Conservation (phyloP, 73 alveolate species). For the Uronychia binucleata region DNA sequence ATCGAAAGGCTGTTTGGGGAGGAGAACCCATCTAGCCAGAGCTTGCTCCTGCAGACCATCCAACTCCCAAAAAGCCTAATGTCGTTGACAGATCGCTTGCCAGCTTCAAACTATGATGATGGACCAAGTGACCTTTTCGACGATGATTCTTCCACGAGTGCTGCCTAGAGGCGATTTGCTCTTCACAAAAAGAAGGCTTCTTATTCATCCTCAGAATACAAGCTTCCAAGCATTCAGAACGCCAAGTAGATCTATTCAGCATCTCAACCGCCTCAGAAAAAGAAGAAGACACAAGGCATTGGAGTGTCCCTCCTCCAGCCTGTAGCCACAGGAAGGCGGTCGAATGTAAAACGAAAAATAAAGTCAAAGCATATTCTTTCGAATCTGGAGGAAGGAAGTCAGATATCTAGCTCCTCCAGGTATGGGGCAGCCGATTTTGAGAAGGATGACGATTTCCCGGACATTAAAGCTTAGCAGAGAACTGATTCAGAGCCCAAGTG, state of each 20-base stretch:
- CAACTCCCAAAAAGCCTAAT: conserved; percentile 36
- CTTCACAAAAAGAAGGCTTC: background rate
- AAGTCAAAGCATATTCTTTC: background rate
- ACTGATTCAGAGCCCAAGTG: no score
- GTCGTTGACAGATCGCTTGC: conserved; percentile 38
- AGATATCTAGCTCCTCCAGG: background rate
- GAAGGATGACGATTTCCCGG: background rate
- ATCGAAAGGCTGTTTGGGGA: conserved; percentile 33
- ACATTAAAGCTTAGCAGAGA: no score
- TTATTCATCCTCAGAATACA: background rate
- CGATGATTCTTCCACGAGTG: conserved; percentile 11
- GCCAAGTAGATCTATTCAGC: background rate
- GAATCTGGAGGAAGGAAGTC: background rate
- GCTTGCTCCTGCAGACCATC: conserved; percentile 9
- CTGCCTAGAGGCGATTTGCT: background rate
- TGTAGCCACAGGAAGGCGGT: background rate
- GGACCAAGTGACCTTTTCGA: conserved; percentile 11
- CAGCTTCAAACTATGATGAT: conserved; percentile 31
- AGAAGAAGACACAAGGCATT: background rate
- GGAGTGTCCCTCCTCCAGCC: background rate
- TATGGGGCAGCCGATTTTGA: background rate
- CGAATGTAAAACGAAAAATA: background rate
- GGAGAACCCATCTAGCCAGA: conserved; percentile 2
- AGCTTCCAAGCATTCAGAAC: background rate
- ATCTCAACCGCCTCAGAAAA: background rate